Conservation (phyloP, 768 basidiomycete genomes). For the Chalciporus piperatus region DNA sequence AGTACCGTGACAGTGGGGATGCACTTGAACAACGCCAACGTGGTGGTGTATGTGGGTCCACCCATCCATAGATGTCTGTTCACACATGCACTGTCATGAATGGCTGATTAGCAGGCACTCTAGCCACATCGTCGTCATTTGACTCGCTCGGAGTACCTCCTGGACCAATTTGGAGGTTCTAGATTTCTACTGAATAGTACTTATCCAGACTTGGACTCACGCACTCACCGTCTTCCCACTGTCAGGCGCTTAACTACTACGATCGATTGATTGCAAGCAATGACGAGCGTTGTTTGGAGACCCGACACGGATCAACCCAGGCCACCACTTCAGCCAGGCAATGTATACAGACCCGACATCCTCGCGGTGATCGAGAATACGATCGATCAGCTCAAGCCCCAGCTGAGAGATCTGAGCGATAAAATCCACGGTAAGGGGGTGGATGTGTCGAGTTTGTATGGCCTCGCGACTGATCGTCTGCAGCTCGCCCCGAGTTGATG, state of each 20-base stretch:
- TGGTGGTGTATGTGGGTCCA: no score
- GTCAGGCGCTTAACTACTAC: background rate
- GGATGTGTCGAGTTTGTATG: background rate
- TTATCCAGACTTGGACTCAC: background rate
- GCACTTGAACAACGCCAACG: no score
- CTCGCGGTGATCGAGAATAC: conserved; percentile 56
- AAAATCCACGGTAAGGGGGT: conserved; percentile 61
- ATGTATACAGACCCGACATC: conserved; percentile 56
- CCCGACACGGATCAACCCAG: conserved; percentile 29
- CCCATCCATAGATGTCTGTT: no score
- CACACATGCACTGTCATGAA: no score
- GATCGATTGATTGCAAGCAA: conserved; percentile 2
- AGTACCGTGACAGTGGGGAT: no score
- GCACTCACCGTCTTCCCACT: background rate
- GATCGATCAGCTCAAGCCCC: conserved; percentile 50
- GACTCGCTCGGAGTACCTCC: no score
- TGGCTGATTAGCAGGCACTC: no score
- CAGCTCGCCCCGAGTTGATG: conserved; percentile 70
- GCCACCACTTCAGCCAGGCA: conserved; percentile 26
- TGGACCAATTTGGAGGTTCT: no score
- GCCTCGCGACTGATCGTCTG: conserved; percentile 1
- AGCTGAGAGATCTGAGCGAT: conserved; percentile 61
- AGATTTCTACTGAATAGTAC: no score
- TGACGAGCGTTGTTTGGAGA: conserved; percentile 38
- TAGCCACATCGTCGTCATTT: no score